phyloP scores from a whole-genome alignment of 176 grass and related monocot species.

The Carex kokanica region DNA sequence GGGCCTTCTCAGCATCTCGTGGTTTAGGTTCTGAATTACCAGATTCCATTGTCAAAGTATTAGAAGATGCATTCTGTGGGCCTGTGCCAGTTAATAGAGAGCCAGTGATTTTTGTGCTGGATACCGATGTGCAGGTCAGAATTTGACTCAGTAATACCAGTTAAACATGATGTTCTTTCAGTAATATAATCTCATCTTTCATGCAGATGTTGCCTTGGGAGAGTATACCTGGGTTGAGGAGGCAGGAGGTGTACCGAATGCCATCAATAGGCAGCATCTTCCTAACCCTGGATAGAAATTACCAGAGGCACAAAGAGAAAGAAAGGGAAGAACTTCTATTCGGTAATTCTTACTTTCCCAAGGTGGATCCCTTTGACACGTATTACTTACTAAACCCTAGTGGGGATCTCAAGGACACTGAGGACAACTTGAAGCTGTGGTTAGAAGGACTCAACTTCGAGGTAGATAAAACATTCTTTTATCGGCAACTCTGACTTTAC shows the following conservation, averaged over 20 bases:
- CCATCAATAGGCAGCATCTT: conserved; percentile 57
- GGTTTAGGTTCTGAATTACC: conserved; percentile 31
- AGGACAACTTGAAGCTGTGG: neutral
- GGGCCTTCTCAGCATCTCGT: conserved; percentile 39
- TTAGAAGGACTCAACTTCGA: conserved; percentile 6
- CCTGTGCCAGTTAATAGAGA: conserved; percentile 38
- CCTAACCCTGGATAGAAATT: conserved; percentile 44
- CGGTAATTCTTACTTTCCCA: conserved; percentile 41
- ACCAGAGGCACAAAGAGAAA: conserved; percentile 28
- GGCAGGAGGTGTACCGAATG: conserved; percentile 91
- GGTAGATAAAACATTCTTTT: neutral
- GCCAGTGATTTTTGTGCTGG: conserved; percentile 80
- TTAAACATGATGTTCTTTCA: neutral
- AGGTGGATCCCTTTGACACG: conserved; percentile 57
- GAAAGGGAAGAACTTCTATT: neutral
- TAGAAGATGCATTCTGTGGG: conserved; percentile 33
- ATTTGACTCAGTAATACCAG: neutral
- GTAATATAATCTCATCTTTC: conserved; percentile 12
- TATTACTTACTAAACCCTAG: conserved; percentile 82
- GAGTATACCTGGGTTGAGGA: conserved; percentile 63
- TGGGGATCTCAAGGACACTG: conserved; percentile 37
- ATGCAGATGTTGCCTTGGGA: conserved; percentile 97
- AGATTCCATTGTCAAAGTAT: conserved; percentile 27
- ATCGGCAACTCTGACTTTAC: neutral
- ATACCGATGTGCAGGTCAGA: conserved; percentile 69